A percentile compares a stretch with the other conserved stretches of the same genome.
phyloP scores from a whole-genome alignment of 495 filamentous ascomycete genomes.

The Penicillium angulare region DNA sequence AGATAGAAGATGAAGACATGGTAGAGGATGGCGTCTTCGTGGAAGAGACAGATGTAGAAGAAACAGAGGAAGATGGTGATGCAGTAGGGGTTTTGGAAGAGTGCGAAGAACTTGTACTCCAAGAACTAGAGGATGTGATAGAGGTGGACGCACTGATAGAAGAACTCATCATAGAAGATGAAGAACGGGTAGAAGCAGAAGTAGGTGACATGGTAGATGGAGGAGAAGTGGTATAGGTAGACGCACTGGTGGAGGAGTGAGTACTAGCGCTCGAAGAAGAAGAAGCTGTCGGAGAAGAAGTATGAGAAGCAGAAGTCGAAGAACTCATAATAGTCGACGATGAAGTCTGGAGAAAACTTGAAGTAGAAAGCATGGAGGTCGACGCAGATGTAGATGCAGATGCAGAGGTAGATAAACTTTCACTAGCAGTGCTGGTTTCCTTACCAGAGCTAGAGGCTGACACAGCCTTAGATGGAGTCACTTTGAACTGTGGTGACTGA shows the following conservation, averaged over 20 bases:
- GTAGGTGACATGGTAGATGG: constrained; percentile 20
- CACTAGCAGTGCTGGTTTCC: constrained; percentile 28
- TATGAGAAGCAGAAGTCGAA: constrained; percentile 21
- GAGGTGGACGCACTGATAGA: constrained; percentile 18
- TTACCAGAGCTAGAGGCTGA: constrained; percentile 30
- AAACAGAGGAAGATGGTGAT: constrained; percentile 2
- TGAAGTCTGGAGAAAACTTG: no score
- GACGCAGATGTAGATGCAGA: constrained; percentile 8
- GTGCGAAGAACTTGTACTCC: not conserved
- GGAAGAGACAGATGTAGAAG: constrained; percentile 1
- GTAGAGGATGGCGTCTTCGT: not conserved
- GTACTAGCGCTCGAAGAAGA: constrained; percentile 22
- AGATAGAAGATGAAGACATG: constrained; percentile 6
- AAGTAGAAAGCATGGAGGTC: constrained; percentile 18
- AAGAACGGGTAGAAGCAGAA: constrained; percentile 22
- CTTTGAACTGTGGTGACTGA: constrained; percentile 35
- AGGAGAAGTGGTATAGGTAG: constrained; percentile 20
- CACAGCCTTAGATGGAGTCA: constrained; percentile 19
- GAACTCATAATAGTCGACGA: constrained; percentile 14
- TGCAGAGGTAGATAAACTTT: constrained; percentile 16
- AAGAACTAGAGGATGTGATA: not conserved
- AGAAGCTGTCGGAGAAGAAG: constrained; percentile 21
- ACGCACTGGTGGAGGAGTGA: constrained; percentile 28
- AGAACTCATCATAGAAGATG: constrained; percentile 20
- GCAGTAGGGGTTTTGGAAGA: constrained; percentile 4